phyloP scores from a whole-genome alignment of 768 basidiomycete species.

The Tubosaeta sp. region DNA sequence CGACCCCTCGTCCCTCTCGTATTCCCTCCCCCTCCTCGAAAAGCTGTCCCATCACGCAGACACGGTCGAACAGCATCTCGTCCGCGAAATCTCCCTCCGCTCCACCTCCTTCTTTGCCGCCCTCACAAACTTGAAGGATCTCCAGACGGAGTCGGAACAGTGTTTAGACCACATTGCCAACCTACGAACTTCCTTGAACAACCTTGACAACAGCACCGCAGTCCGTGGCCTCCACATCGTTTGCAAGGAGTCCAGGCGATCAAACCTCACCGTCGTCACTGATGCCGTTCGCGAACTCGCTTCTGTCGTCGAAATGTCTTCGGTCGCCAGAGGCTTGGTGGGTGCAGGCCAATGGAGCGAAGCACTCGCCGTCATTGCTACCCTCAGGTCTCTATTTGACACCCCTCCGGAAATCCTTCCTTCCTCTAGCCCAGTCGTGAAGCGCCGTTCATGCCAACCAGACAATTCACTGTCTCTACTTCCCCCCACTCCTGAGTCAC shows the following conservation, averaged over 20 bases:
- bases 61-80: constrained; percentile 90
- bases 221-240: constrained; percentile 77
- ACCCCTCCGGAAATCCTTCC: constrained; percentile 4
- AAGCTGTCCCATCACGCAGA: constrained; percentile 90
- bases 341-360: constrained; percentile 84
- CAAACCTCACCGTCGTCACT: constrained; percentile 54
- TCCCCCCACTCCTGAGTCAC: constrained; percentile 36
- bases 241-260: constrained; percentile 55
- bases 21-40: constrained; percentile 76
- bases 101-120: constrained; percentile 96
- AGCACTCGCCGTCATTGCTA: constrained; percentile 71
- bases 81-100: constrained; percentile 85
- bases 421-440: constrained; percentile 1
- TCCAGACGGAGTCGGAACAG: constrained; percentile 83
- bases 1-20: constrained; percentile 60
- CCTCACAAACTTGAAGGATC: constrained; percentile 86
- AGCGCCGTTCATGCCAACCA: constrained; percentile 7
- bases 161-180: constrained; percentile 74
- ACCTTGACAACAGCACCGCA: constrained; percentile 75
- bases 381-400: constrained; percentile 59
- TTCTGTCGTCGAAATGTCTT: constrained; percentile 74
- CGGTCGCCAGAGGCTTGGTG: constrained; percentile 69
- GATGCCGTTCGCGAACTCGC: constrained; percentile 61
- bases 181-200: constrained; percentile 64
- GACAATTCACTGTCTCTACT: constrained; percentile 28